Evolutionary conservation across 2,329 filamentous ascomycete genomes (phyloP), one percentile per base, ranked within the genome.

Genomic region (Annulohypoxylon truncatum): DNA sequence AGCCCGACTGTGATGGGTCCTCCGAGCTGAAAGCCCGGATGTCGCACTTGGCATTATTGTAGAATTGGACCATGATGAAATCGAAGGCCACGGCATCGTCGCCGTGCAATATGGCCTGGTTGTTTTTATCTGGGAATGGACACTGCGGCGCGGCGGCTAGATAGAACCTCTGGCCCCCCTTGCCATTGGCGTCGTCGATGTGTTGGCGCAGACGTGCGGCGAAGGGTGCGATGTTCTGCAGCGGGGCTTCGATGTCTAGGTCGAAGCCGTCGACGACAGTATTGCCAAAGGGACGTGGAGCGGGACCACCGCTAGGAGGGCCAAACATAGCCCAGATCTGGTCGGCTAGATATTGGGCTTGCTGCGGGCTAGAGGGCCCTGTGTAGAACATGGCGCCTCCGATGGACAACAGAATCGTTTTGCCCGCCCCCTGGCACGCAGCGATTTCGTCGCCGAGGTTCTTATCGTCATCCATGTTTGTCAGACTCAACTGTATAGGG

Each of bases 241-340:
- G 82, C 2, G 78, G 77, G 5, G 84, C 80, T 77, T 93, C 90
- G 66, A 92, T 89, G 74, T 93, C 90, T 64, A 92, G 86, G 77
- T 93, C 90, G 75, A 93, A 92, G 7, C 91, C 91, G 75, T 93
- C 89, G 26, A 93, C 79, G 4, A 85, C 81, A 2, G 87, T 85
- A 18, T 80, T 77, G 59, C 89, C 89, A 72, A 93, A 93, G 1
- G 90, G 91, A 4, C 91, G 86, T 35, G 84, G 80, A 7, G 80
- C 79, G 38, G 84, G 80, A 7, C 80, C 79, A 0, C 74, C 77
- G 47, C 78, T 81, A 28, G 75, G 77, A 7, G 89, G 89, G 1
- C 90, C 90, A 73, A 92, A 92, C 71, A 87, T 90, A 52, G 85
- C 81, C 90, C 90, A 93, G 60, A 93, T 78, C 31, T 85, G 81